phyloP scores from a whole-genome alignment of 1,284 basidiomycete genomes.

The Cutaneotrichosporon sp. region DNA sequence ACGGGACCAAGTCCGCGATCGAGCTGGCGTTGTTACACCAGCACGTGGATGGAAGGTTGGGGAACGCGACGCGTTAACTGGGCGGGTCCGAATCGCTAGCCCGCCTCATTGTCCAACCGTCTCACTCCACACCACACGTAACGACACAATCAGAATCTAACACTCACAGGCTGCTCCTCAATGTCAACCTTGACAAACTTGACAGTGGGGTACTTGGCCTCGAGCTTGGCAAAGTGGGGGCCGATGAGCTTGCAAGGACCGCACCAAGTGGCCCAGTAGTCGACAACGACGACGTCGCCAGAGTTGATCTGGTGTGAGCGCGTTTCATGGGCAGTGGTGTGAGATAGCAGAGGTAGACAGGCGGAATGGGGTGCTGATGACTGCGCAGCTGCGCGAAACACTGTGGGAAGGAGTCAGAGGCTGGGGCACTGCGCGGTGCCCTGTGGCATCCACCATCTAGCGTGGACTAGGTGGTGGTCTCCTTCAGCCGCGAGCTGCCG shows the following conservation, averaged over 20 bases:
- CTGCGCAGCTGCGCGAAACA: background rate
- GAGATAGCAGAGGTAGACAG: background rate
- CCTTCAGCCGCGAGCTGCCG: too few species aligned
- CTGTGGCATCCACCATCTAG: too few species aligned
- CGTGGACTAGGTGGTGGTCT: too few species aligned
- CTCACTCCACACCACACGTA: background rate
- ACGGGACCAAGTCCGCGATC: background rate
- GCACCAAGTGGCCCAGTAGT: constrained; percentile 65
- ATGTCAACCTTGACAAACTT: constrained; percentile 81
- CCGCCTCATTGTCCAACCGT: too few species aligned
- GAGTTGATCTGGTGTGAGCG: constrained; percentile 59
- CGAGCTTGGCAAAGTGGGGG: constrained; percentile 72
- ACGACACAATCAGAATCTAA: background rate
- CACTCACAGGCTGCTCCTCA: constrained; percentile 56
- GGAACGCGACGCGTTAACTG: background rate
- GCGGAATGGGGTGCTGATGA: background rate
- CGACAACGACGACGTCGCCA: constrained; percentile 64
- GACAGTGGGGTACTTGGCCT: constrained; percentile 57
- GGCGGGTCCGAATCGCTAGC: too few species aligned
- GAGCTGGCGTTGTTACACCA: background rate
- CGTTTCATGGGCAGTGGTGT: background rate
- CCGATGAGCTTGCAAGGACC: constrained; percentile 74
- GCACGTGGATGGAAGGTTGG: background rate
- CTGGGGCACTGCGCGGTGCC: too few species aligned
- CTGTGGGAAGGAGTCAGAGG: too few species aligned